These are phyloP conservation scores for Amoebophrya sp. DNA, from an alignment of 169 alveolate species.

Conservation along the genomic window DNA sequence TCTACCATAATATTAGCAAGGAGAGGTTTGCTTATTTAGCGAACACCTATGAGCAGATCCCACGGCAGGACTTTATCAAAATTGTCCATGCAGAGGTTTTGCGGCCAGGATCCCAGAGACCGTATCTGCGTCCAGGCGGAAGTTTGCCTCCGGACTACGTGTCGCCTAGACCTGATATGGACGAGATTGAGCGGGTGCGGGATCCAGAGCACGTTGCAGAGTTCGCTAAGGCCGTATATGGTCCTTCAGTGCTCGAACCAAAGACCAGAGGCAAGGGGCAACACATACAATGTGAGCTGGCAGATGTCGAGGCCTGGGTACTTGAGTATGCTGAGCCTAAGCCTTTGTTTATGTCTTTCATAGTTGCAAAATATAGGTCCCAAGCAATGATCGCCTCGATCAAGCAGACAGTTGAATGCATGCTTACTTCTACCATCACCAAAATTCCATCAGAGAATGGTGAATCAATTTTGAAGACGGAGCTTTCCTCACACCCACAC, in stretches of 20 bases:
- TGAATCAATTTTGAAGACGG: too few species aligned
- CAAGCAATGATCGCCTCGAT: too few species aligned
- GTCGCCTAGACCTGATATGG: background rate
- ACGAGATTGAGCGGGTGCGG: background rate
- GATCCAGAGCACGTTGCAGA: conserved; percentile 7
- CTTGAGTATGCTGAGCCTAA: background rate
- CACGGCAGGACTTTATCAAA: background rate
- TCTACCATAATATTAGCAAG: background rate
- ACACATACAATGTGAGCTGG: background rate
- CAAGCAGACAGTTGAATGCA: too few species aligned
- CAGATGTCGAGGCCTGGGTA: background rate
- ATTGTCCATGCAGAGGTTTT: background rate
- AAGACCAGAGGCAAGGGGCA: background rate
- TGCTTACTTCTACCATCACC: too few species aligned
- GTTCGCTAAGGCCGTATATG: background rate
- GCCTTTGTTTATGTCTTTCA: too few species aligned
- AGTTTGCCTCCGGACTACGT: background rate
- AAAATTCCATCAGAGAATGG: too few species aligned
- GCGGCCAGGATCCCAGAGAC: background rate
- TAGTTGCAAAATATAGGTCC: too few species aligned
- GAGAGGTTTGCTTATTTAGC: background rate
- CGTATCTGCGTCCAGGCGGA: background rate
- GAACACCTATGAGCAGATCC: background rate
- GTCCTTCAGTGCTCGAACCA: background rate
- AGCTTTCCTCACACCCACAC: background rate